A percentile compares a stretch with the other conserved stretches of the same genome.
Evolutionary conservation across 2,329 filamentous ascomycete genomes (phyloP).

Genomic region (Fusarium continuum): DNA sequence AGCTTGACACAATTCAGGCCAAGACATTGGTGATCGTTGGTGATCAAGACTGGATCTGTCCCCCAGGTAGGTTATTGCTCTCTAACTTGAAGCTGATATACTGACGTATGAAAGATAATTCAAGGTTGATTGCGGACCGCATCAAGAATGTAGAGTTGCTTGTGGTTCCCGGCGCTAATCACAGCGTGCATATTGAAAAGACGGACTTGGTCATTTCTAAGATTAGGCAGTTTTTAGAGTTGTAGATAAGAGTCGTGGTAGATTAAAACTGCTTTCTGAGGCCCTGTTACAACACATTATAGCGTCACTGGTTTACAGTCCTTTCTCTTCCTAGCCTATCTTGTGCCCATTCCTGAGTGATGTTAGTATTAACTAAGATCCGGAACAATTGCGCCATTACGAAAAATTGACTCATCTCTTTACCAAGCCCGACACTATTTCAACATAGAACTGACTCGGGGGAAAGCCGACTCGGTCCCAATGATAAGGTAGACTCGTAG

Average conservation of each 20-base stretch:
- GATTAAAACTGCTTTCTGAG: too few species aligned
- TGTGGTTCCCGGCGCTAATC: constrained; percentile 26
- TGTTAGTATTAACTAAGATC: too few species aligned
- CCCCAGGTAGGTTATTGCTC: constrained; percentile 2
- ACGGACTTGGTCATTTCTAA: constrained; percentile 13
- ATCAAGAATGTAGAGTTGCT: constrained; percentile 17
- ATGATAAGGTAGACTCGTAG: too few species aligned
- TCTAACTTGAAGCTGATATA: background rate
- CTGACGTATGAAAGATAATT: constrained; percentile 18
- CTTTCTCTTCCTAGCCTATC: too few species aligned
- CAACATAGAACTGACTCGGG: too few species aligned
- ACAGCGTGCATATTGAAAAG: constrained; percentile 27
- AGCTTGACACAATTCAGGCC: constrained; percentile 4
- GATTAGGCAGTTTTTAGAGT: constrained; percentile 6
- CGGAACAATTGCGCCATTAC: too few species aligned
- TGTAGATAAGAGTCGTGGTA: too few species aligned
- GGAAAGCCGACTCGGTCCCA: background rate
- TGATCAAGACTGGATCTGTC: constrained; percentile 34
- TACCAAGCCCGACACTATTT: too few species aligned
- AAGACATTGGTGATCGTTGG: constrained; percentile 29
- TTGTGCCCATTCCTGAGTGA: too few species aligned
- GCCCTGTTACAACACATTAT: too few species aligned
- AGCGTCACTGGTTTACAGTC: too few species aligned
- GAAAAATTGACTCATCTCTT: too few species aligned
- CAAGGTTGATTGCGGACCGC: constrained; percentile 9